Base-by-base conservation (phyloP, 1,284 basidiomycete species). In the Vanrija pseudolonga region DNA sequence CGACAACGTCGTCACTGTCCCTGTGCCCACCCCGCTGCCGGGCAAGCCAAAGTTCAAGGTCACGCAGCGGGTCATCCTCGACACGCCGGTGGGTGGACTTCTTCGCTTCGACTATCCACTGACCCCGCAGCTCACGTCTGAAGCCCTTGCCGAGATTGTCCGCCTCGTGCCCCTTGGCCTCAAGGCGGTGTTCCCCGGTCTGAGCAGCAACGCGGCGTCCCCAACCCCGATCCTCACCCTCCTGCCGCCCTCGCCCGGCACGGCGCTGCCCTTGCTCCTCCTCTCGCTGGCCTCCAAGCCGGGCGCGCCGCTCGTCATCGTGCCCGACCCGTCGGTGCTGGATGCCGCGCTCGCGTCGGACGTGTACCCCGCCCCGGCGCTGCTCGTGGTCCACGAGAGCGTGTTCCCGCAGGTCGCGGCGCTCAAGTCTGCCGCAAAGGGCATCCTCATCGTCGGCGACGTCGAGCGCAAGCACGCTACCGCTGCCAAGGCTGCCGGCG, bases 381-480 rank as follows among this genome's bases (percentile, higher is more conserved):
- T 74, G 14, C 55, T 74, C 15, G 69, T 76, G 12, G 58, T 72
- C 18, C 67, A 69, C 42, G 61, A 53, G 15, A 51, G 48, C 9
- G 51, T 70, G 6, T 50, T 68, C 15, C 62, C 58, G 4, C 61
- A 64, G 9, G 66, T 71, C 15, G 14, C 20, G 11, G 37, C 42
- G 6, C 47, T 41, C 17, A 22, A n/a, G 8, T 37, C 38, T 22
- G 28, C 41, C 8, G 53, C 60, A n/a, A n/a, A n/a, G 6, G 60
- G 68, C 11, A 45, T 74, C 12, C 53, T 73, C 28, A 32, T 71
- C 17, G 58, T 76, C 45, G 68, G 70, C 18, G 69, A 72, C 60
- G 57, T 60, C 22, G 50, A 61, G 11, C 62, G 57, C 45, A 37
- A 43, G n/a, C 43, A 49, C 11, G 47, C 42, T 4, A 46, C 19